Base-by-base conservation (phyloP, 1,139 yeast genomes). In the Diutina catenulata region DNA sequence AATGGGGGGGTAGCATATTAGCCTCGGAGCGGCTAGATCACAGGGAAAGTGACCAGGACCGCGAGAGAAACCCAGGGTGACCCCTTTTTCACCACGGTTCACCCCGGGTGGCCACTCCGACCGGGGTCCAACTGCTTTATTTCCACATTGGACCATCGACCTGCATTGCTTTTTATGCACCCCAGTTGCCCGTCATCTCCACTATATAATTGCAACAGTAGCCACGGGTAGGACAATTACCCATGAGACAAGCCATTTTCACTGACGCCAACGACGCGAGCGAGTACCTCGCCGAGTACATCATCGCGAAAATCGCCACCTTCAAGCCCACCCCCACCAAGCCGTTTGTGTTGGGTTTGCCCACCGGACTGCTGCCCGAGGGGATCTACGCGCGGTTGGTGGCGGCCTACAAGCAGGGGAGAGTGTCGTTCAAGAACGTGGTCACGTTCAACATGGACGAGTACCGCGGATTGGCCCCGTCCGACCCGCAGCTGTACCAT, bases 361-460 rank as follows among this genome's bases (percentile, higher is more conserved):
- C 81, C 24, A 76, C 82, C 1, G 81, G 82, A 1, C 74, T 80
- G 4, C 73, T 80, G 3, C 81, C 81, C 10, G 80, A 74, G 49
- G 74, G 71, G 3, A 70, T 75, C 6, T 75, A 75, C 49, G 59
- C 65, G 38, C 55, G 58, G 40, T 57, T 75, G 38, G 68, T 75
- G 32, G 57, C 59, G 39, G 69, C 72, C 10, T 60, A 73, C 55
- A 61, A 62, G 43, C 47, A 50, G 26, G 74, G 74, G 15, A 52
- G 51, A 37, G 61, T 75, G 10, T 59, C 68, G 19, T 75, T 76
- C 55, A 57, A 61, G 43, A 61, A 76, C 49, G 81, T 75, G 33
- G 73, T 75, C 11, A 72, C 78, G 10, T 74, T 74, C 56, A 74
- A 74, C 52, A 74, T 74, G 80, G 80, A 74, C 49, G 80, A 74